These are phyloP conservation scores for Botryobasidium botryosum DNA, from an alignment of 768 basidiomycete genomes.

Conservation along the genomic window DNA sequence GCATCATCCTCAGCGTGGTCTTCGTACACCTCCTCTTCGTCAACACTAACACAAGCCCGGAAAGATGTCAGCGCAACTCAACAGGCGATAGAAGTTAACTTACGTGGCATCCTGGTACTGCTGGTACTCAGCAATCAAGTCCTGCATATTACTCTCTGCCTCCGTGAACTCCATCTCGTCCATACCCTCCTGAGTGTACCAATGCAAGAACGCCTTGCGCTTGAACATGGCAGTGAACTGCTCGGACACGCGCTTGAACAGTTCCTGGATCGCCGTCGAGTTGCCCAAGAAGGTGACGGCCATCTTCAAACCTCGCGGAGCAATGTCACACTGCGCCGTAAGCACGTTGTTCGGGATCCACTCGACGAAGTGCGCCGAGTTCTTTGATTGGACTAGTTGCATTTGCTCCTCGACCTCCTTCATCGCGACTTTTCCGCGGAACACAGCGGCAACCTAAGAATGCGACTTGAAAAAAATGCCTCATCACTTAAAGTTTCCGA, in stretches of 20 bases:
- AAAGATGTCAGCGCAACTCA: too few species aligned
- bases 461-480: not conserved
- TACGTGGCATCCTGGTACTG: constrained; percentile 91
- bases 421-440: constrained; percentile 99
- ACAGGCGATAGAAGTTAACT: too few species aligned
- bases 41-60: too few species aligned
- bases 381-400: constrained; percentile 94
- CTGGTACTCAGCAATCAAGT: constrained; percentile 94
- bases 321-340: constrained; percentile 94
- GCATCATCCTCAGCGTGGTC: too few species aligned
- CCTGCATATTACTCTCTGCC: constrained; percentile 98
- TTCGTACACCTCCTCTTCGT: too few species aligned
- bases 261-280: constrained; percentile 92
- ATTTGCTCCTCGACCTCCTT: constrained; percentile 99
- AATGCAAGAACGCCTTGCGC: constrained; percentile 93
- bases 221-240: constrained; percentile 49
- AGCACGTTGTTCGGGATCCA: constrained; percentile 99
- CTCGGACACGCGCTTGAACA: constrained; percentile 97
- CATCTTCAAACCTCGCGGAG: constrained; percentile 81
- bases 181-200: constrained; percentile 99
- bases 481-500: not conserved
- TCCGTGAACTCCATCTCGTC: constrained; percentile 99
- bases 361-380: constrained; percentile 95
- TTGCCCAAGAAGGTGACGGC: constrained; percentile 24
- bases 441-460: constrained; percentile 69